Conservation (phyloP, 2,329 filamentous ascomycete genomes). For the Pseudocercospora eumusae region DNA sequence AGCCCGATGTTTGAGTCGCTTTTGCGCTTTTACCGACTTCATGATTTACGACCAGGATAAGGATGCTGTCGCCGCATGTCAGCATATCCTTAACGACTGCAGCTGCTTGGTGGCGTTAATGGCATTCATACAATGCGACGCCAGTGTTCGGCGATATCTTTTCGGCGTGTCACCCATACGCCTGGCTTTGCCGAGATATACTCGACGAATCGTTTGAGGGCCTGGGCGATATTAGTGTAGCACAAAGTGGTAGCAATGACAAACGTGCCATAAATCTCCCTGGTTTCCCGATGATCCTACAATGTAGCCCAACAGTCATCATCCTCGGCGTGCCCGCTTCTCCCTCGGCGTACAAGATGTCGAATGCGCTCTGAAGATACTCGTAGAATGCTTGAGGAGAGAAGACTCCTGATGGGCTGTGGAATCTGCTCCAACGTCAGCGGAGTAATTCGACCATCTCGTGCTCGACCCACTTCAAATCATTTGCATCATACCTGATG, state of each 20-base stretch:
- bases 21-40: background rate
- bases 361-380: conserved; percentile 56
- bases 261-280: conserved; percentile 44
- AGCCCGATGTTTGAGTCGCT: background rate
- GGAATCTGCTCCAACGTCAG: background rate
- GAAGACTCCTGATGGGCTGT: conserved; percentile 45
- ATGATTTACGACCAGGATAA: conserved; percentile 2
- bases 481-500: conserved; percentile 50
- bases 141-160: conserved; percentile 54
- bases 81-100: conserved; percentile 3
- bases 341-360: conserved; percentile 57
- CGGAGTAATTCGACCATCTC: background rate
- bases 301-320: conserved; percentile 60
- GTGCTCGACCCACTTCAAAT: conserved; percentile 48
- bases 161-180: conserved; percentile 56
- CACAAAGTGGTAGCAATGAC: background rate
- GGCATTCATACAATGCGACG: conserved; percentile 26
- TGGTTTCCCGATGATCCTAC: conserved; percentile 55
- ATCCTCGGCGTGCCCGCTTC: conserved; percentile 54
- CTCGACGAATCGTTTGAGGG: conserved; percentile 54
- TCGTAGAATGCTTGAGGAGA: conserved; percentile 47
- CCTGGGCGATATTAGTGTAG: conserved; percentile 31
- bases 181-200: conserved; percentile 50
- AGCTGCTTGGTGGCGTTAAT: background rate
- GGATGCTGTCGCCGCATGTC: background rate